Percentiles rank a stretch among this genome's conserved stretches.
phyloP scores from a whole-genome alignment of 2,329 filamentous ascomycete genomes.

The Fusarium nanum region DNA sequence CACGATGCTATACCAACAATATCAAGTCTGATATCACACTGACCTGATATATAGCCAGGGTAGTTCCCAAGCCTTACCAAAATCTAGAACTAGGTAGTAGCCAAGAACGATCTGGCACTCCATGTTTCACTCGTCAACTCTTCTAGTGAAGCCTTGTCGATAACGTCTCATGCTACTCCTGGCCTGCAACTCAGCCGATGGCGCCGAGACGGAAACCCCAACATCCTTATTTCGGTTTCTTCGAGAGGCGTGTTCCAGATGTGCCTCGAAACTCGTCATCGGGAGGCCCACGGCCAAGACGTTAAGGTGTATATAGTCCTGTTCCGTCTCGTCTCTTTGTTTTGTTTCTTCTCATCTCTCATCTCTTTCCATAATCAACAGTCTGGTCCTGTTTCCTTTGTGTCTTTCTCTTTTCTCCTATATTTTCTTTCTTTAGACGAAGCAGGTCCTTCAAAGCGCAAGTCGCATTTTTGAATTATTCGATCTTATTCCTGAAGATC shows the following conservation, averaged over 20 bases:
- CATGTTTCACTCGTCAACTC: slow-evolving; percentile 28
- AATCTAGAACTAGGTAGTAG: slow-evolving; percentile 17
- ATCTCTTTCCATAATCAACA: slow-evolving; percentile 43
- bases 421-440: slow-evolving; percentile 45
- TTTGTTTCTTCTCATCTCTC: slow-evolving; percentile 35
- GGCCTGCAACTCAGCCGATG: slow-evolving; percentile 15
- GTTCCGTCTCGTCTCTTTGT: slow-evolving; percentile 48
- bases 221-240: slow-evolving; percentile 31
- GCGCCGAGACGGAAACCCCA: slow-evolving; percentile 41
- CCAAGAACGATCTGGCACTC: slow-evolving; percentile 25
- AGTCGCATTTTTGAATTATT: slow-evolving; percentile 42
- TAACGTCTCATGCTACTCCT: slow-evolving; percentile 35
- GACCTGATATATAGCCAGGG: slow-evolving; percentile 21
- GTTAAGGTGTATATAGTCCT: slow-evolving; percentile 42
- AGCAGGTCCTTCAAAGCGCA: slow-evolving; percentile 50
- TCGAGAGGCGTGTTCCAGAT: slow-evolving; percentile 43
- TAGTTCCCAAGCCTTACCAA: slow-evolving; percentile 16
- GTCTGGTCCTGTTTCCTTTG: slow-evolving; percentile 43
- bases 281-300: slow-evolving; percentile 16
- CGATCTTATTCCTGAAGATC: not conserved
- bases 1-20: not conserved
- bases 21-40: slow-evolving; percentile 1
- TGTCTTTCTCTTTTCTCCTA: slow-evolving; percentile 45
- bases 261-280: slow-evolving; percentile 36
- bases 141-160: slow-evolving; percentile 22